phyloP scores from a whole-genome alignment of 2,329 filamentous ascomycete species.

The Sodiomyces alkalinus region DNA sequence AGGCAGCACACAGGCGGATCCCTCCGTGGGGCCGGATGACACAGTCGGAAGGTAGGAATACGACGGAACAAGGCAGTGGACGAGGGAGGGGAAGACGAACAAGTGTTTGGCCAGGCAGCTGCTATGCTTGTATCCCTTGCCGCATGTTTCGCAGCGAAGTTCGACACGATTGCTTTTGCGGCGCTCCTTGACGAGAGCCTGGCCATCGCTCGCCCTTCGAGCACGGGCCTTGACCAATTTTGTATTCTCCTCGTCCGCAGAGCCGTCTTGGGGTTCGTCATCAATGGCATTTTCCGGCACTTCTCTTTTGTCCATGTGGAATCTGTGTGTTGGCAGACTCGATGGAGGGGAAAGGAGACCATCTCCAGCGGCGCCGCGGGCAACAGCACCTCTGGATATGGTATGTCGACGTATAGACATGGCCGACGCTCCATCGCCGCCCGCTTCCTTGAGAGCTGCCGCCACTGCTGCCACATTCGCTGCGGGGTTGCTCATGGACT shows the following conservation, averaged over 20 bases:
- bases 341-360: constrained; percentile 50
- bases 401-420: constrained; percentile 54
- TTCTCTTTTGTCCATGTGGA: constrained; percentile 32
- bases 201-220: constrained; percentile 69
- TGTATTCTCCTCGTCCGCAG: constrained; percentile 31
- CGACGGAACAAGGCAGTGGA: constrained; percentile 20
- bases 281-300: constrained; percentile 49
- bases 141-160: constrained; percentile 92
- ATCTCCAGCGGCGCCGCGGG: constrained; percentile 34
- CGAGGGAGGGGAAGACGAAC: constrained; percentile 70
- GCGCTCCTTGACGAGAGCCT: constrained; percentile 62
- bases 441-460: constrained; percentile 53
- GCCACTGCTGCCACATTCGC: constrained; percentile 63
- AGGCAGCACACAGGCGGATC: no score
- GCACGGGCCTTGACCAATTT: constrained; percentile 31
- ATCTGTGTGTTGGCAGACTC: constrained; percentile 48
- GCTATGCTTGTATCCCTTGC: constrained; percentile 99
- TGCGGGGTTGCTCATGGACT: constrained; percentile 71
- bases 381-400: constrained; percentile 48
- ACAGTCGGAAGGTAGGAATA: no score
- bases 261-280: constrained; percentile 47
- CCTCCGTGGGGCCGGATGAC: no score
- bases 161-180: constrained; percentile 74
- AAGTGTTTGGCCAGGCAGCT: constrained; percentile 99
- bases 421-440: constrained; percentile 40